Conservation (phyloP, 495 filamentous ascomycete species). For the Penicillium macrosclerotiorum region DNA sequence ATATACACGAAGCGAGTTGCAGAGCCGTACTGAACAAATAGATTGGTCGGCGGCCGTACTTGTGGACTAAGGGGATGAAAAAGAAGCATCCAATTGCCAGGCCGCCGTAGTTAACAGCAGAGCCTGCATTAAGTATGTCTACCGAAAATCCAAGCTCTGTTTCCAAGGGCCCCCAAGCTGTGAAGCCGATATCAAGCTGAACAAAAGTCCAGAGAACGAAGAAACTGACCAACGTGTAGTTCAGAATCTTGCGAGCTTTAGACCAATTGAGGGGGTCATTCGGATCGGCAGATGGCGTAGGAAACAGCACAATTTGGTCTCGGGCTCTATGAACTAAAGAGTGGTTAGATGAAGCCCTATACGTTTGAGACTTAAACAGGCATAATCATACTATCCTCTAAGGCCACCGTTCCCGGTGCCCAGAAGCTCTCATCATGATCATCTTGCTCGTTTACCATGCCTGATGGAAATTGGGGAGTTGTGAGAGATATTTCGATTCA, state of each 20-base stretch:
- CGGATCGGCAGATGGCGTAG: slow-evolving; percentile 25
- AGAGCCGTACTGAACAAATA: slow-evolving; percentile 38
- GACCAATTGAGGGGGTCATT: slow-evolving; percentile 36
- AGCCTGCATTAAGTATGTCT: slow-evolving; percentile 35
- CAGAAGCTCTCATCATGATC: slow-evolving; percentile 22
- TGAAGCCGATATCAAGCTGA: slow-evolving; percentile 38
- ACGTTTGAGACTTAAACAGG: no score
- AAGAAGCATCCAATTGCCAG: slow-evolving; percentile 42
- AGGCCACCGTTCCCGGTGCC: slow-evolving; percentile 23
- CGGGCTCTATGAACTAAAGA: slow-evolving; percentile 16
- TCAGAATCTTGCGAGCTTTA: slow-evolving; percentile 30
- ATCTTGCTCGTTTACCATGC: slow-evolving; percentile 13
- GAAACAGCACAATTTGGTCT: slow-evolving; percentile 23
- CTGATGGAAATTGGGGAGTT: not conserved
- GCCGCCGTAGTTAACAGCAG: slow-evolving; percentile 34
- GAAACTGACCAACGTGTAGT: slow-evolving; percentile 38
- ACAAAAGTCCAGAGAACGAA: slow-evolving; percentile 39
- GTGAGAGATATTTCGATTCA: not conserved
- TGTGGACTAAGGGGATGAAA: slow-evolving; percentile 45
- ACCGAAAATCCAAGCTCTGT: slow-evolving; percentile 34
- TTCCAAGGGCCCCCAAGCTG: slow-evolving; percentile 40
- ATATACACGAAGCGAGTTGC: slow-evolving; percentile 36
- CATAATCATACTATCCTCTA: slow-evolving; percentile 20
- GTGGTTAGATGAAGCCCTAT: not conserved
- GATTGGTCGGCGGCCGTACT: slow-evolving; percentile 44